phyloP scores from a whole-genome alignment of 305 asterid genomes.

The Solanum hybrid region DNA sequence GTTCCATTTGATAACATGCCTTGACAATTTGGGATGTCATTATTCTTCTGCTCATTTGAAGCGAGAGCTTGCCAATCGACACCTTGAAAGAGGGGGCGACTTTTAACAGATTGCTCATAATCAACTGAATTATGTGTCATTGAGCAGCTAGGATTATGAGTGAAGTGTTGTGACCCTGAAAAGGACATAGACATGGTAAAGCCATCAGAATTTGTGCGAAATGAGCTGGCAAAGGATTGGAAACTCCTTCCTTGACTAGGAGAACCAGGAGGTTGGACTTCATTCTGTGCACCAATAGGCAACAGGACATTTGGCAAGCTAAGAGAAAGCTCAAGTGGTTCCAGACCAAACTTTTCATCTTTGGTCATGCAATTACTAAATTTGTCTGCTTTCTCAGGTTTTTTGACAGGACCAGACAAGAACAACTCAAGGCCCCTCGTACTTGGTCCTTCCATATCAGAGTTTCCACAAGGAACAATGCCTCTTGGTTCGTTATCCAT shows the following conservation, averaged over 20 bases:
- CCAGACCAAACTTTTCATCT: slow-evolving; percentile 81
- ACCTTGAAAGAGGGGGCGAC: slow-evolving; percentile 88
- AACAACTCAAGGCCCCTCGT: slow-evolving; percentile 69
- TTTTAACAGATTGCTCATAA: slow-evolving; percentile 81
- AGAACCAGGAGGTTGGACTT: slow-evolving; percentile 61
- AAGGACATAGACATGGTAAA: slow-evolving; percentile 86
- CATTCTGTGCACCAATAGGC: slow-evolving; percentile 62
- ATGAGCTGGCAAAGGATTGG: slow-evolving; percentile 79
- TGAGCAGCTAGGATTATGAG: slow-evolving; percentile 97
- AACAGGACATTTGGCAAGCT: slow-evolving; percentile 88
- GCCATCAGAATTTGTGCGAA: slow-evolving; percentile 73
- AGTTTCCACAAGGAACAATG: slow-evolving; percentile 26
- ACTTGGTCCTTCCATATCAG: slow-evolving; percentile 62
- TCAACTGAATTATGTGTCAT: slow-evolving; percentile 60
- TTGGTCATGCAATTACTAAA: slow-evolving; percentile 35
- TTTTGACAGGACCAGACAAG: slow-evolving; percentile 63
- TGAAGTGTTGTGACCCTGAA: slow-evolving; percentile 88
- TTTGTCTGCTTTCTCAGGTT: slow-evolving; percentile 48
- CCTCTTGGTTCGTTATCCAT: slow-evolving; percentile 32
- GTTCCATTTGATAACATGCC: slow-evolving; percentile 41
- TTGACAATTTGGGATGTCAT: slow-evolving; percentile 41
- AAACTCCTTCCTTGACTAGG: slow-evolving; percentile 79
- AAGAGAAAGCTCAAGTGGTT: slow-evolving; percentile 94
- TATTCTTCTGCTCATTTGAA: slow-evolving; percentile 50
- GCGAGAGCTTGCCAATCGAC: slow-evolving; percentile 93